A percentile compares a stretch with the other conserved stretches of the same genome.
Evolutionary conservation across 2,329 filamentous ascomycete genomes (phyloP).

Genomic region (Colletotrichum navitas): DNA sequence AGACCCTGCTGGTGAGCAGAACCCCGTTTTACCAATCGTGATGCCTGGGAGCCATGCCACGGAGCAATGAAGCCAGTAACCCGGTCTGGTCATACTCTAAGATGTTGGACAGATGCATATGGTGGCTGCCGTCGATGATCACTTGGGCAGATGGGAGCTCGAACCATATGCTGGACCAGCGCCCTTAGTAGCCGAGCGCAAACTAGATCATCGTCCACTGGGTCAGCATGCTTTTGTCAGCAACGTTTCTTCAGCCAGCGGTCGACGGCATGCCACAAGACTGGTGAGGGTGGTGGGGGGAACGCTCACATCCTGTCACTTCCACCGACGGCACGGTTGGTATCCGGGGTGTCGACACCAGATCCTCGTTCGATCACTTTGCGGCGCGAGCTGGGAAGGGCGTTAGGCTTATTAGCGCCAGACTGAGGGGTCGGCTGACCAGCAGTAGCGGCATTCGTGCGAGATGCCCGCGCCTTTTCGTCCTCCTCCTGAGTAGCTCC

Average conservation of each 20-base stretch:
- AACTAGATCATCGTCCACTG: slow-evolving; percentile 85
- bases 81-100: slow-evolving; percentile 44
- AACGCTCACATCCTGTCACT: slow-evolving; percentile 97
- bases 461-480: slow-evolving; percentile 79
- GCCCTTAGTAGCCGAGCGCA: slow-evolving; percentile 85
- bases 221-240: slow-evolving; percentile 83
- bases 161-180: slow-evolving; percentile 61
- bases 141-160: slow-evolving; percentile 59
- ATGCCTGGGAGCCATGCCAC: slow-evolving; percentile 39
- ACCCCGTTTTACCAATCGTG: slow-evolving; percentile 39
- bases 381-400: slow-evolving; percentile 82
- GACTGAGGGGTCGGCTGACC: slow-evolving; percentile 70
- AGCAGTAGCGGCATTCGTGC: slow-evolving; percentile 74
- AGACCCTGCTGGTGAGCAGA: slow-evolving; percentile 41
- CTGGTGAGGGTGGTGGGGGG: slow-evolving; percentile 83
- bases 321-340: slow-evolving; percentile 80
- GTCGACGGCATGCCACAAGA: slow-evolving; percentile 56
- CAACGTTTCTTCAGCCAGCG: slow-evolving; percentile 80
- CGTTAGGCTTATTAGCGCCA: slow-evolving; percentile 76
- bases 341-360: slow-evolving; percentile 76
- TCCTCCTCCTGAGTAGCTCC: slow-evolving; percentile 74
- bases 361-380: slow-evolving; percentile 82
- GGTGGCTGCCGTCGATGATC: slow-evolving; percentile 49
- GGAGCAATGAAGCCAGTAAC: slow-evolving; percentile 30
- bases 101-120: slow-evolving; percentile 42